Evolutionary conservation across 768 basidiomycete species (phyloP).

Genomic region (Strobilomyces dryophilus): DNA sequence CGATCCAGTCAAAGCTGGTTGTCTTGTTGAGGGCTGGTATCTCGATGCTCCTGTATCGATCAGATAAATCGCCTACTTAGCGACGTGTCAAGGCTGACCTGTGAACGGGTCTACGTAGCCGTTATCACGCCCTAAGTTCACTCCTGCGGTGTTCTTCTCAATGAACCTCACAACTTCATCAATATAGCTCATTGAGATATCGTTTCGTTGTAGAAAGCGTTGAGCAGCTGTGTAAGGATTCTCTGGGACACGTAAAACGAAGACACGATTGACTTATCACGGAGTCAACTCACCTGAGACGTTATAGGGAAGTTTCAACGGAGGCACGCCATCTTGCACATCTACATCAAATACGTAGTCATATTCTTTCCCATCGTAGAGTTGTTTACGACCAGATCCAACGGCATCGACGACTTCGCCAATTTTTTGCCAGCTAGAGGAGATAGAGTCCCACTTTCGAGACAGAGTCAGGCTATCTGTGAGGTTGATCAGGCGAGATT

Average conservation of each 20-base stretch:
- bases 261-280: background rate
- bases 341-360: slow-evolving; percentile 99
- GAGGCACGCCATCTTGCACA: slow-evolving; percentile 86
- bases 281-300: slow-evolving; percentile 54
- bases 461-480: background rate
- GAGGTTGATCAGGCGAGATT: slow-evolving; percentile 10
- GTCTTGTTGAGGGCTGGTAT: slow-evolving; percentile 45
- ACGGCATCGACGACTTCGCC: slow-evolving; percentile 96
- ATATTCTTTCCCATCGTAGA: slow-evolving; percentile 92
- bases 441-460: slow-evolving; percentile 72
- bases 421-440: slow-evolving; percentile 81
- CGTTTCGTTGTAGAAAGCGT: slow-evolving; percentile 78
- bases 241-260: slow-evolving; percentile 44
- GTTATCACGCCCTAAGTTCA: slow-evolving; percentile 57
- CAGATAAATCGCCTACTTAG: background rate
- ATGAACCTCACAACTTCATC: slow-evolving; percentile 94
- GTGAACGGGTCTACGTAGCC: slow-evolving; percentile 88
- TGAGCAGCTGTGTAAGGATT: slow-evolving; percentile 90
- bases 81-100: slow-evolving; percentile 39
- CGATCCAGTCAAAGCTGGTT: slow-evolving; percentile 28
- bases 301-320: slow-evolving; percentile 93
- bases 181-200: slow-evolving; percentile 76
- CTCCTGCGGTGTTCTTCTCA: slow-evolving; percentile 82
- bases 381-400: slow-evolving; percentile 82
- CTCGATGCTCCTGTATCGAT: slow-evolving; percentile 53